Base-by-base conservation (phyloP, 2,329 filamentous ascomycete genomes). In the Cladosporium sp. region DNA sequence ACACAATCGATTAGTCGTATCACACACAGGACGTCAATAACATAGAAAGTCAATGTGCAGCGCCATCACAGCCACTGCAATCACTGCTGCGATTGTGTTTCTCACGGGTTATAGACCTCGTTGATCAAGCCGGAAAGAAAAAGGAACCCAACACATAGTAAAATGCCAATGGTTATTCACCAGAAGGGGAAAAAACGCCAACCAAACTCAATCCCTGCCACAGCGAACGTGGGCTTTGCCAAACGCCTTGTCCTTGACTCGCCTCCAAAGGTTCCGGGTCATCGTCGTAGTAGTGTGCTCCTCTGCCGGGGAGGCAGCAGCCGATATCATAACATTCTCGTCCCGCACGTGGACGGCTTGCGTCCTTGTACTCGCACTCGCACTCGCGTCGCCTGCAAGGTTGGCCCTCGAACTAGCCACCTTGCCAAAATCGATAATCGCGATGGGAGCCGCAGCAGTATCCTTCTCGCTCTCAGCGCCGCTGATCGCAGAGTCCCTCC, bases 401-500 rank as follows among this genome's bases (percentile, higher is more conserved):
- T 60, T 48, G 43, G 43, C 28, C 25, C 34, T 30, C n/a, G 56
- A 58, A 46, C 21, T 58, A 46, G 36, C 49, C 28, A 56, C 30
- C n/a, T 43, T 36, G 32, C 60, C 60, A 46, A 63, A 63, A 63
- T 63, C 60, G 16, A 64, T 64, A 32, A 59, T 58, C 21, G 30
- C 63, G 53, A 59, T 59, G 63, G 63, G 63, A 65, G 56, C 63
- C 63, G 57, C 63, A 58, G 51, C 34, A 65, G 56, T 46, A 11
- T 39, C 25, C 32, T 43, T 54, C 54, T 65, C 43, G 28, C 62
- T 36, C 10, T 58, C 62, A 64, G 53, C 54, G 30, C 65, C 67
- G 59, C 69, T 70, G 65, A 72, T 69, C 43, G 70, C 73, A 54
- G 72, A 75, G 68, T 75, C 74, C 67, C 70, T 70, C 60, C 72